phyloP scores from a whole-genome alignment of 192 early-diverging fungal genomes.

The Entomortierella lignicola region DNA sequence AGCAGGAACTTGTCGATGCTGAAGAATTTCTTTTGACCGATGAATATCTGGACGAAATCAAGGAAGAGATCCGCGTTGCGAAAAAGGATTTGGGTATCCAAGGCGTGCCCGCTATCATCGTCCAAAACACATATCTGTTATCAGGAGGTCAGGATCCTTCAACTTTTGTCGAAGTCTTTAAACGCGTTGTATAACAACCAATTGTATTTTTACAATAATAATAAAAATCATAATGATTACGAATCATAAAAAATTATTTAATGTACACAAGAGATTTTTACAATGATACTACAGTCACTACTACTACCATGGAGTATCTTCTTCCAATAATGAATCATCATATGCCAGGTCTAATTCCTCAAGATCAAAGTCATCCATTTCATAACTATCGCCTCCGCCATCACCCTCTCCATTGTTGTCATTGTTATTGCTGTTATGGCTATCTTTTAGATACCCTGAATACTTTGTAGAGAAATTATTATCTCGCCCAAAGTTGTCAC shows the following conservation, averaged over 20 bases:
- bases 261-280: not conserved
- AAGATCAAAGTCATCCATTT: constrained; percentile 17
- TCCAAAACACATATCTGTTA: constrained; percentile 31
- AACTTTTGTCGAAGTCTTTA: constrained; percentile 29
- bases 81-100: constrained; percentile 23
- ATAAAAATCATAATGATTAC: no score
- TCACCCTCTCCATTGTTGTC: not conserved
- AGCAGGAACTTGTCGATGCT: constrained; percentile 9
- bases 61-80: constrained; percentile 15
- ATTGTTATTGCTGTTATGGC: not conserved
- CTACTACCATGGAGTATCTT: not conserved
- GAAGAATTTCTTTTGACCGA: constrained; percentile 17
- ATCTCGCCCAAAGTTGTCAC: not conserved
- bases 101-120: constrained; percentile 24
- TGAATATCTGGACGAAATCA: constrained; percentile 16
- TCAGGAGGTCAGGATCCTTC: constrained; percentile 14
- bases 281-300: not conserved
- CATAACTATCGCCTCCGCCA: not conserved
- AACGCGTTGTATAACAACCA: constrained; percentile 21
- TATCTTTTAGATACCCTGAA: not conserved
- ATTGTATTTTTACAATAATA: no score
- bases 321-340: constrained; percentile 2
- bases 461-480: not conserved
- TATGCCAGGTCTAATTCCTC: constrained; percentile 1
- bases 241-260: not conserved